Evolutionary conservation across 441 rosid species (phyloP).

Genomic region (Mallotus repandus): DNA sequence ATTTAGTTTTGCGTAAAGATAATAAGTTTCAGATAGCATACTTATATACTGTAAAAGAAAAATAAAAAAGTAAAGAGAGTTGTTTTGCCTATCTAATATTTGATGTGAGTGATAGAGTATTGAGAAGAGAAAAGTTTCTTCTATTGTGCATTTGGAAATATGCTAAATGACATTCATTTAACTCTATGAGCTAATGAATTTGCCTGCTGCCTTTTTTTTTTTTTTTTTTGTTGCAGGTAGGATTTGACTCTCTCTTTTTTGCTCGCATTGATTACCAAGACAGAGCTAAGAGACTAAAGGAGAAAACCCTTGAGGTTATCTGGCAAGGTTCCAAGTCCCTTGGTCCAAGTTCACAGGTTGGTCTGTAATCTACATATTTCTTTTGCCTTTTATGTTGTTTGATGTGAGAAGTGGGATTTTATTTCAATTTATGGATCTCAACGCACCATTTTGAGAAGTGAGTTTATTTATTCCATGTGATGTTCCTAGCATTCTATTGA

Average conservation of each 20-base stretch:
- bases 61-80: too few relatives aligned
- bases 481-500: conserved; percentile 9
- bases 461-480: background rate
- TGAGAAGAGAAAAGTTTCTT: too few relatives aligned
- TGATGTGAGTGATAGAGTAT: too few relatives aligned
- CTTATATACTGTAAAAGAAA: too few relatives aligned
- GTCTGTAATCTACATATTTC: conserved; percentile 16
- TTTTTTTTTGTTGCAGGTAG: conserved; percentile 47
- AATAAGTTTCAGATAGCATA: too few relatives aligned
- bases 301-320: conserved; percentile 90
- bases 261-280: conserved; percentile 98
- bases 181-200: background rate
- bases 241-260: conserved; percentile 84
- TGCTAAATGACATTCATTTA: background rate
- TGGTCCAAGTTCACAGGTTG: conserved; percentile 84
- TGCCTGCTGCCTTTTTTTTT: background rate
- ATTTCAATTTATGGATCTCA: background rate
- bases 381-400: conserved; percentile 17
- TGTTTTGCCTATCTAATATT: too few relatives aligned
- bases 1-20: too few relatives aligned
- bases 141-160: too few relatives aligned
- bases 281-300: conserved; percentile 67
- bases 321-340: conserved; percentile 89
- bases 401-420: conserved; percentile 10
- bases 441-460: background rate